Percentiles rank a stretch among this genome's conserved stretches.
These are phyloP conservation scores for Austroboletus eburneus DNA, from an alignment of 768 basidiomycete genomes.

Conservation along the genomic window DNA sequence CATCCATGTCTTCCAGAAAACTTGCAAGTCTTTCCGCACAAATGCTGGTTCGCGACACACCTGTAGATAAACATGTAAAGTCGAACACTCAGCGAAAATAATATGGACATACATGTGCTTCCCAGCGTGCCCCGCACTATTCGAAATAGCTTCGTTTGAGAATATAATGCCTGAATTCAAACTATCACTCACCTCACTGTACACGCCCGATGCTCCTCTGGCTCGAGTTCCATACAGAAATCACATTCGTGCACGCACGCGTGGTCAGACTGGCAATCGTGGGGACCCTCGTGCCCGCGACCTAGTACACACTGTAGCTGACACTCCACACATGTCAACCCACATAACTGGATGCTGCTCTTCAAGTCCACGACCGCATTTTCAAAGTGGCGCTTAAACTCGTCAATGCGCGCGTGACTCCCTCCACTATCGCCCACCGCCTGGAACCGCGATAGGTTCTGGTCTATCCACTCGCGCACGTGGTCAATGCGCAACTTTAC, in stretches of 20 bases:
- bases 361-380: slow-evolving; percentile 41
- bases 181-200: slow-evolving; percentile 41
- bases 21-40: slow-evolving; percentile 52
- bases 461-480: slow-evolving; percentile 48
- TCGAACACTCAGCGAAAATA: fast-evolving
- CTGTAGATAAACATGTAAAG: slow-evolving; percentile 28
- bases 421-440: slow-evolving; percentile 1
- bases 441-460: slow-evolving; percentile 48
- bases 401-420: slow-evolving; percentile 40
- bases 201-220: slow-evolving; percentile 34
- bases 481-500: slow-evolving; percentile 42
- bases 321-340: slow-evolving; percentile 43
- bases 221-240: slow-evolving; percentile 32
- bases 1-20: slow-evolving; percentile 49
- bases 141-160: background rate
- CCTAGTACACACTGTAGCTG: slow-evolving; percentile 45
- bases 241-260: slow-evolving; percentile 42
- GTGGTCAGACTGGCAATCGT: slow-evolving; percentile 52
- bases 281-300: slow-evolving; percentile 41
- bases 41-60: slow-evolving; percentile 47
- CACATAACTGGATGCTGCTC: slow-evolving; percentile 46
- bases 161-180: background rate
- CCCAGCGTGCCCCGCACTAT: slow-evolving; percentile 56
- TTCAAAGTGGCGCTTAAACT: slow-evolving; percentile 43
- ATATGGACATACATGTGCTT: slow-evolving; percentile 44